phyloP scores from a whole-genome alignment of 129 eudicot genomes.

The Centaurea solstitialis region DNA sequence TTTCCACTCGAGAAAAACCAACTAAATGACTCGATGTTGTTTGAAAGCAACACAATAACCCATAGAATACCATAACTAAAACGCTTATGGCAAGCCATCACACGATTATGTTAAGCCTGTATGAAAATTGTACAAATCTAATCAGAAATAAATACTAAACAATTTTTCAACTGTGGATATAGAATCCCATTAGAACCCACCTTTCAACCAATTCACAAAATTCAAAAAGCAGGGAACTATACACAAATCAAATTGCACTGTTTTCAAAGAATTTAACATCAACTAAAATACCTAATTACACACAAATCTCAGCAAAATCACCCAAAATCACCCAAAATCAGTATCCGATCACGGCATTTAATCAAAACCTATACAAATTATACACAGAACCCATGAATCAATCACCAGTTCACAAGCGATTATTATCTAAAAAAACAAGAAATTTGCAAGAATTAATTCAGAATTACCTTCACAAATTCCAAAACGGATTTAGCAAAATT shows the following conservation, averaged over 20 bases:
- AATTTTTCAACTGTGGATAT: too few relatives aligned
- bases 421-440: not conserved
- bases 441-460: not conserved
- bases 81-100: constrained; percentile 17
- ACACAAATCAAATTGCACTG: not conserved
- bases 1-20: constrained; percentile 46
- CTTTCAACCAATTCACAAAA: not conserved
- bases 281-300: not conserved
- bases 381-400: not conserved
- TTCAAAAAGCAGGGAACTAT: not conserved
- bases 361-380: not conserved
- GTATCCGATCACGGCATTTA: not conserved
- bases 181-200: not conserved
- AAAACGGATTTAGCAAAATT: not conserved
- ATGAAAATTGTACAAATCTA: not conserved
- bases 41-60: constrained; percentile 45
- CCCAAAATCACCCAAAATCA: not conserved
- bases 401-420: not conserved
- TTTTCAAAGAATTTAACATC: not conserved
- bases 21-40: constrained; percentile 29
- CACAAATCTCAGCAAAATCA: not conserved
- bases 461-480: not conserved
- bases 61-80: constrained; percentile 10
- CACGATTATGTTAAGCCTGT: constrained; percentile 4
- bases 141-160: not conserved